phyloP scores from a whole-genome alignment of 345 rosid species.

The Arabidopsis suecica region DNA sequence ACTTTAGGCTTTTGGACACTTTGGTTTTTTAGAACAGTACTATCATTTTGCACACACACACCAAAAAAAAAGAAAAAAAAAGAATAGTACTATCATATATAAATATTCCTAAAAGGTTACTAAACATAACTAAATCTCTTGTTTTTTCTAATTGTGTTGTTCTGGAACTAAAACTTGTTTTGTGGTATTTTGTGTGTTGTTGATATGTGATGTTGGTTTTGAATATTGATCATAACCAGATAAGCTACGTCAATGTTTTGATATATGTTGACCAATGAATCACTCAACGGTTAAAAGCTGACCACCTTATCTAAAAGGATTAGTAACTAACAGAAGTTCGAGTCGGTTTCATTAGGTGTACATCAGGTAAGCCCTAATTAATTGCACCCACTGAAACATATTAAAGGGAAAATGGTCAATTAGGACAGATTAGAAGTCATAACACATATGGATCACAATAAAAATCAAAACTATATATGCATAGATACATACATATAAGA shows the following conservation, averaged over 20 bases:
- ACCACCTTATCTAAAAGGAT: slow-evolving; percentile 11
- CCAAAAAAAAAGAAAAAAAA: too few species aligned
- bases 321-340: slow-evolving; percentile 9
- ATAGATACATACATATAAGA: slow-evolving; percentile 1
- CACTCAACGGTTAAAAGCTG: slow-evolving; percentile 18
- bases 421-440: slow-evolving; percentile 3
- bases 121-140: too few species aligned
- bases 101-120: too few species aligned
- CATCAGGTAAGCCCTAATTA: slow-evolving; percentile 30
- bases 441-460: slow-evolving; percentile 23
- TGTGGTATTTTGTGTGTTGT: neutral
- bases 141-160: neutral
- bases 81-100: too few species aligned
- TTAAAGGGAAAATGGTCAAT: slow-evolving; percentile 11
- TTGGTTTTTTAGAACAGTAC: too few species aligned
- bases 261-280: neutral
- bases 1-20: too few species aligned
- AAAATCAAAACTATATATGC: neutral
- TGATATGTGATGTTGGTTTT: slow-evolving; percentile 13
- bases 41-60: too few species aligned
- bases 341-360: slow-evolving; percentile 24
- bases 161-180: neutral
- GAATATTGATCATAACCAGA: neutral
- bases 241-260: slow-evolving; percentile 11
- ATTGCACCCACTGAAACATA: neutral